Evolutionary conservation across 2,329 filamentous ascomycete genomes (phyloP).

Genomic region (Anthostomella pinea): DNA sequence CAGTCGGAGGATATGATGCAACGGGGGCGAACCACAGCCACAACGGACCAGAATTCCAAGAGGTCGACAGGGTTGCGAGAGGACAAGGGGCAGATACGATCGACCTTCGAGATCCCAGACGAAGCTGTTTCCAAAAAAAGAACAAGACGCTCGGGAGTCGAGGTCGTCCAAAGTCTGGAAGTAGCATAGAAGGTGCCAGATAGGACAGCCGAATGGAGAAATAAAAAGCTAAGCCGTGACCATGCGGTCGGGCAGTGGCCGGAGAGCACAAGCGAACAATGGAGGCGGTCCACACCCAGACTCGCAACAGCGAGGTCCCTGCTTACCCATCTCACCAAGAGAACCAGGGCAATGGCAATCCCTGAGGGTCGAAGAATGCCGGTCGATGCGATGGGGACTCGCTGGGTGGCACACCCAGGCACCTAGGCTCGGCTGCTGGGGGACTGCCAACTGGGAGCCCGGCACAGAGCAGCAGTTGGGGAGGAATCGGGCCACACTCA

Average conservation of each 20-base stretch:
- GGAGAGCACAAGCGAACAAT: conserved; percentile 35
- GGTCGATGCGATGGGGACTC: conserved; percentile 16
- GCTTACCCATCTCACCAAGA: conserved; percentile 26
- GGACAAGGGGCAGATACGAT: conserved; percentile 35
- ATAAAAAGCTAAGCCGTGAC: conserved; percentile 39
- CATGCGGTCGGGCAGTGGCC: conserved; percentile 39
- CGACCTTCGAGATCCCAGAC: conserved; percentile 31
- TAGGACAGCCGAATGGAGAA: conserved; percentile 36
- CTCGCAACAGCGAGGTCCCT: conserved; percentile 29
- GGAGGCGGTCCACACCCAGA: conserved; percentile 30
- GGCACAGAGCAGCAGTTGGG: too few species aligned
- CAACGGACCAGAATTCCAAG: conserved; percentile 28
- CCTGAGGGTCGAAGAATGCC: conserved; percentile 27
- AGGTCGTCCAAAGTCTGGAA: conserved; percentile 33
- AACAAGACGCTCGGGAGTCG: conserved; percentile 23
- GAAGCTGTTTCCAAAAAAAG: conserved; percentile 23
- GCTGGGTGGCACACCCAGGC: conserved; percentile 24
- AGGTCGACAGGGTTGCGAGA: conserved; percentile 33
- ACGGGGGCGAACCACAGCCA: conserved; percentile 36
- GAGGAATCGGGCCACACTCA: conserved; percentile 28
- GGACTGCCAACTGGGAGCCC: conserved; percentile 28
- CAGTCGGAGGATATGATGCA: conserved; percentile 42
- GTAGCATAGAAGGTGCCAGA: conserved; percentile 41
- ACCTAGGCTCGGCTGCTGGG: conserved; percentile 25
- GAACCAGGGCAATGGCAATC: conserved; percentile 27